Percentiles rank a stretch among this genome's conserved stretches.
Conservation (phyloP, 192 early-diverging fungal genomes). For the Coemansia sp. region DNA sequence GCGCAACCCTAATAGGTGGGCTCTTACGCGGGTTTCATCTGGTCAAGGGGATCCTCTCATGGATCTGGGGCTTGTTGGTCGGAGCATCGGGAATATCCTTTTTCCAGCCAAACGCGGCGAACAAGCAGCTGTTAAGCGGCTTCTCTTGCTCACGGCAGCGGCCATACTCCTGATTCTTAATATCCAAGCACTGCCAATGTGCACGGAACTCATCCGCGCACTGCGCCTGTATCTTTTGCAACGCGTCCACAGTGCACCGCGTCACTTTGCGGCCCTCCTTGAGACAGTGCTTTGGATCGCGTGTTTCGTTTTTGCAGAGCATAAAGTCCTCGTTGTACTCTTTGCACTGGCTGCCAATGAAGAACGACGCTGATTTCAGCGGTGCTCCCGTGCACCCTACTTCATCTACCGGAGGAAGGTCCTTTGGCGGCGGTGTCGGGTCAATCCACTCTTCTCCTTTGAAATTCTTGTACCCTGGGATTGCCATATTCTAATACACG, state of each 20-base stretch:
- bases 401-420: slow-evolving; percentile 77
- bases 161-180: slow-evolving; percentile 86
- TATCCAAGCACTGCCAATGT: slow-evolving; percentile 93
- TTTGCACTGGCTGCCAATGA: slow-evolving; percentile 86
- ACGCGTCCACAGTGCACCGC: slow-evolving; percentile 86
- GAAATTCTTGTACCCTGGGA: slow-evolving; percentile 51
- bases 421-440: slow-evolving; percentile 73
- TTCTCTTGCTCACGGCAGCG: slow-evolving; percentile 79
- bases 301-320: slow-evolving; percentile 92
- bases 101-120: slow-evolving; percentile 77
- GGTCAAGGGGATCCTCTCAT: slow-evolving; percentile 39
- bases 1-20: not conserved
- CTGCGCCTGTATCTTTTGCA: slow-evolving; percentile 86
- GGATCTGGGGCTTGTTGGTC: slow-evolving; percentile 40
- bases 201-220: slow-evolving; percentile 84
- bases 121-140: slow-evolving; percentile 86
- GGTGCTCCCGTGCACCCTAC: slow-evolving; percentile 91
- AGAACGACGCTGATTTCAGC: slow-evolving; percentile 90
- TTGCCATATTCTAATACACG: slow-evolving; percentile 26
- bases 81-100: slow-evolving; percentile 72
- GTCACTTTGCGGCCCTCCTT: slow-evolving; percentile 96
- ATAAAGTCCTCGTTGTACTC: slow-evolving; percentile 96
- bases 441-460: slow-evolving; percentile 75
- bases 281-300: slow-evolving; percentile 88
- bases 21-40: slow-evolving; percentile 2